Conservation (phyloP, 441 rosid species). For the Erodium trifolium region DNA sequence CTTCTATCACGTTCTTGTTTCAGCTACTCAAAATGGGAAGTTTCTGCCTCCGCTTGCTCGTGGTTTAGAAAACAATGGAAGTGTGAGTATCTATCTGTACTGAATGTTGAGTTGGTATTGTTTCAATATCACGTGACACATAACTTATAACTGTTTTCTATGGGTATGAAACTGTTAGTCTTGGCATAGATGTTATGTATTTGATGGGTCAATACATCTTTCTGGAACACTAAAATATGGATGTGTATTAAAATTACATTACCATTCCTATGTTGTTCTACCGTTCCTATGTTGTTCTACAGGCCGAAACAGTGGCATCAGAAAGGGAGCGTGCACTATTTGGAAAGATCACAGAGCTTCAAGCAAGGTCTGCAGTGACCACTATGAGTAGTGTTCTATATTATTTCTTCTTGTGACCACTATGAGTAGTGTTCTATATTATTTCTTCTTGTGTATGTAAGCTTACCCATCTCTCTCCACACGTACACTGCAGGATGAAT, state of each 20-base stretch:
- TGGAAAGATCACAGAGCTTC: conserved; percentile 61
- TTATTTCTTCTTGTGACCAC: neutral
- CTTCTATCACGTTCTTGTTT: conserved; percentile 19
- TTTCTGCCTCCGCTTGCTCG: conserved; percentile 63
- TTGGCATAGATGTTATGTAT: neutral
- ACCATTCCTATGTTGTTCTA: neutral
- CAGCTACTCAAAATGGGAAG: conserved; percentile 78
- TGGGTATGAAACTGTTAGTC: neutral
- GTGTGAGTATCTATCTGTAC: conserved; percentile 33
- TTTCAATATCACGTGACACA: neutral
- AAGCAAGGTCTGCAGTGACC: conserved; percentile 49
- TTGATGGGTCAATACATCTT: neutral
- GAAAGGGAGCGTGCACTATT: conserved; percentile 76
- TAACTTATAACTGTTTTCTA: neutral
- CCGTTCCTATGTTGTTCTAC: conserved; percentile 16
- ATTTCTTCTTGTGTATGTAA: neutral
- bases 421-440: conserved; percentile 8
- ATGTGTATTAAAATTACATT: too few relatives aligned
- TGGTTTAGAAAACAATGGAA: conserved; percentile 63
- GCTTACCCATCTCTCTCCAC: neutral
- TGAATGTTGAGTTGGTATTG: neutral
- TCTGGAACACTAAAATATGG: too few relatives aligned
- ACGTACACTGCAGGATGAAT: conserved; percentile 49
- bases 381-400: conserved; percentile 8
- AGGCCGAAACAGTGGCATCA: conserved; percentile 55